Conservation (phyloP, 2,329 filamentous ascomycete genomes). For the Hypoxylon sp. region DNA sequence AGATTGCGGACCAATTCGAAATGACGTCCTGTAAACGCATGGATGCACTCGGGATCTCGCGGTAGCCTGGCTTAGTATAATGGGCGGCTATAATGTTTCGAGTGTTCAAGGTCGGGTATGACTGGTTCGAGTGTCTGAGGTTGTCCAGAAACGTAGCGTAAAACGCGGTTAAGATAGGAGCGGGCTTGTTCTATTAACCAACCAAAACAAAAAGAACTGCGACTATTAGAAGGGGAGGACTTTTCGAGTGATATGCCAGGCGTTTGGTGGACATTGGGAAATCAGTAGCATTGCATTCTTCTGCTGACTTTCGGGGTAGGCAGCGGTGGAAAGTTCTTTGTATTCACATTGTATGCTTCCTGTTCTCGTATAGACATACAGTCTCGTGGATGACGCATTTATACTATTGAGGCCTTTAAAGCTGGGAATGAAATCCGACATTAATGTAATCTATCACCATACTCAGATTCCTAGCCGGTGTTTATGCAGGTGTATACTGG, state of each 20-base stretch:
- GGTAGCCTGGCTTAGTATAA: constrained; percentile 41
- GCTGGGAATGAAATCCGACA: not conserved
- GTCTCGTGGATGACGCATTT: constrained; percentile 2
- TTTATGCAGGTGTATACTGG: not conserved
- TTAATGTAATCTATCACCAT: not conserved
- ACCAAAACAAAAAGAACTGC: constrained; percentile 10
- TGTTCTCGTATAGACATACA: constrained; percentile 6
- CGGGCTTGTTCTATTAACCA: not conserved
- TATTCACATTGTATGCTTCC: constrained; percentile 16
- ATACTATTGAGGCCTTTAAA: not conserved
- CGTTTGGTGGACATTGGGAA: constrained; percentile 14
- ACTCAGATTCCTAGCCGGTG: not conserved
- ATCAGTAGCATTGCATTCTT: constrained; percentile 16
- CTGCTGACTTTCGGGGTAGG: not conserved
- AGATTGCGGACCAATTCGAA: constrained; percentile 71
- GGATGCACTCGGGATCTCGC: constrained; percentile 58
- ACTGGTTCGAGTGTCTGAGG: not conserved
- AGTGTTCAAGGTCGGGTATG: not conserved
- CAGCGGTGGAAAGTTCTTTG: constrained; percentile 3
- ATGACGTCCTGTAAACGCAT: constrained; percentile 69
- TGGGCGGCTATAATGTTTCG: not conserved
- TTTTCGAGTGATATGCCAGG: constrained; percentile 18
- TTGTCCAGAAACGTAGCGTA: constrained; percentile 2
- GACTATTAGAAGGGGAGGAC: not conserved
- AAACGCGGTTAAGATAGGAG: not conserved